Evolutionary conservation across 2,329 filamentous ascomycete species (phyloP).

Genomic region (Pseudogymnoascus sp.): DNA sequence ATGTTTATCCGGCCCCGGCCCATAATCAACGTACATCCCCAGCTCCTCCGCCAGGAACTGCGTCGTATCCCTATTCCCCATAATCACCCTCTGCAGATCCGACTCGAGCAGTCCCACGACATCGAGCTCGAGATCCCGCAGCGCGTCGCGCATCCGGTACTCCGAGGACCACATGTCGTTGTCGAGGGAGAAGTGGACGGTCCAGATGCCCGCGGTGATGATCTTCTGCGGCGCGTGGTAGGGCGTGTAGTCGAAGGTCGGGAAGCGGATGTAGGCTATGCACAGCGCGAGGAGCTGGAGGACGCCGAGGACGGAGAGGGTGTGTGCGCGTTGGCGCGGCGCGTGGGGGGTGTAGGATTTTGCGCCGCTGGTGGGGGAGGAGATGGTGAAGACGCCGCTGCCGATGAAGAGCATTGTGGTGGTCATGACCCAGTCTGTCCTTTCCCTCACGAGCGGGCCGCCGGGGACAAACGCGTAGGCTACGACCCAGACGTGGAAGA

Average conservation of each 20-base stretch:
- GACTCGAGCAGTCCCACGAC: slow-evolving; percentile 91
- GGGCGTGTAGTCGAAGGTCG: slow-evolving; percentile 81
- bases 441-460: slow-evolving; percentile 83
- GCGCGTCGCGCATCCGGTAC: slow-evolving; percentile 81
- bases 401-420: slow-evolving; percentile 78
- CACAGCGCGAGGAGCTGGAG: slow-evolving; percentile 75
- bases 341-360: slow-evolving; percentile 29
- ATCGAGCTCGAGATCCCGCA: slow-evolving; percentile 93
- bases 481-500: slow-evolving; percentile 99
- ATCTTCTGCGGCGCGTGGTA: slow-evolving; percentile 83
- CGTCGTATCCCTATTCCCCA: slow-evolving; percentile 95
- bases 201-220: slow-evolving; percentile 95
- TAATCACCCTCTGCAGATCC: slow-evolving; percentile 94
- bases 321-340: slow-evolving; percentile 50
- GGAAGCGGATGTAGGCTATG: slow-evolving; percentile 83
- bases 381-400: slow-evolving; percentile 69
- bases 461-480: slow-evolving; percentile 97
- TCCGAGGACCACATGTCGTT: slow-evolving; percentile 99
- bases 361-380: slow-evolving; percentile 28
- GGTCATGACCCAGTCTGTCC: slow-evolving; percentile 91
- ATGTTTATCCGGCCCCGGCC: slow-evolving; percentile 96
- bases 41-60: slow-evolving; percentile 93
- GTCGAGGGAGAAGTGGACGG: slow-evolving; percentile 93
- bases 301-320: slow-evolving; percentile 61
- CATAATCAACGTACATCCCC: slow-evolving; percentile 98